A percentile compares a stretch with the other conserved stretches of the same genome.
These are phyloP conservation scores for Pythium coloratum DNA, from an alignment of 352 stramenopile species.

Conservation along the genomic window DNA sequence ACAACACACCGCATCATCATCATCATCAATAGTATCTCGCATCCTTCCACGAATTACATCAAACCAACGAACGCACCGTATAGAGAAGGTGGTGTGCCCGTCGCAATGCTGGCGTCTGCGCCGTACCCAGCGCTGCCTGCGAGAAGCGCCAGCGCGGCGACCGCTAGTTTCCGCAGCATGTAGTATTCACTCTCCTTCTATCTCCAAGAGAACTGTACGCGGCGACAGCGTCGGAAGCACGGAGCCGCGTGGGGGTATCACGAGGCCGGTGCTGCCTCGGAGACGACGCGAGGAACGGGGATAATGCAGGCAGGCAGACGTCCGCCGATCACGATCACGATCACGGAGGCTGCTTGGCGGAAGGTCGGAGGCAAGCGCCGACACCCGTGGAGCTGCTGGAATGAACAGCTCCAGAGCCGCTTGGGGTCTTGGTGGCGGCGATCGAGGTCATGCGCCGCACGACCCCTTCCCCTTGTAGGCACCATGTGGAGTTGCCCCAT, in stretches of 20 bases:
- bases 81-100: conserved; percentile 43
- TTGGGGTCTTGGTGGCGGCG: not conserved
- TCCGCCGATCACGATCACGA: not conserved
- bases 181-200: not conserved
- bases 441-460: not conserved
- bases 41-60: too few species aligned
- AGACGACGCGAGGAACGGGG: not conserved
- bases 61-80: conserved; percentile 38
- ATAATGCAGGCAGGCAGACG: not conserved
- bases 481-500: not conserved
- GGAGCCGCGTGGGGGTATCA: not conserved
- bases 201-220: not conserved
- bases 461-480: not conserved
- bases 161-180: conserved; percentile 5
- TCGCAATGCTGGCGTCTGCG: conserved; percentile 18
- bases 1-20: not conserved
- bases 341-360: not conserved
- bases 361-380: not conserved
- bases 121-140: conserved; percentile 7
- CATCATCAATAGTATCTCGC: not conserved
- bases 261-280: not conserved
- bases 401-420: not conserved
- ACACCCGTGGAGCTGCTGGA: not conserved
- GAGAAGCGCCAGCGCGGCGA: conserved; percentile 22
- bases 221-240: not conserved